Percentiles rank a stretch among this genome's conserved stretches.
These are phyloP conservation scores for Venturiaceae sp. DNA, from an alignment of 2,329 filamentous ascomycete species.

Conservation along the genomic window DNA sequence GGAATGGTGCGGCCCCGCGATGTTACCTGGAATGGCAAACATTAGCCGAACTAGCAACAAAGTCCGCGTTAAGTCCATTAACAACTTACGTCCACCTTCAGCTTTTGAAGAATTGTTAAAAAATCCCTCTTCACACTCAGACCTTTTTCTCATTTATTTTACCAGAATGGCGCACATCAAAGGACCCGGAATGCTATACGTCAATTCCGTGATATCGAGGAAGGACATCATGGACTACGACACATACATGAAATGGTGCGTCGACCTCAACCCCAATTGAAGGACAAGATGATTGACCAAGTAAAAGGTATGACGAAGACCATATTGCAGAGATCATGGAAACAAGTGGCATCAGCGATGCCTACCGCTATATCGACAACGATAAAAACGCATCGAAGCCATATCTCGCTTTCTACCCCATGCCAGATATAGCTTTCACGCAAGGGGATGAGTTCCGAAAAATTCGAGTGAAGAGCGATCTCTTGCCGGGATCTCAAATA, in stretches of 20 bases:
- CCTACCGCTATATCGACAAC: slow-evolving; percentile 21
- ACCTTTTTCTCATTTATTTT: no score
- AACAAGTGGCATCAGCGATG: slow-evolving; percentile 23
- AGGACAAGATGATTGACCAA: neutral
- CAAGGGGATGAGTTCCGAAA: slow-evolving; percentile 23
- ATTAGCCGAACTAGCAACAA: neutral
- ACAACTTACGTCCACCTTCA: no score
- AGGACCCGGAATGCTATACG: slow-evolving; percentile 23
- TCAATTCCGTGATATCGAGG: slow-evolving; percentile 18
- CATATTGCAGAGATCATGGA: slow-evolving; percentile 28
- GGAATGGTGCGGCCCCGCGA: neutral
- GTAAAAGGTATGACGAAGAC: slow-evolving; percentile 24
- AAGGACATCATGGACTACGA: slow-evolving; percentile 19
- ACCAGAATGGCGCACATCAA: slow-evolving; percentile 12
- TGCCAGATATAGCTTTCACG: slow-evolving; percentile 25
- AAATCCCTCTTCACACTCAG: no score
- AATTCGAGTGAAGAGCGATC: slow-evolving; percentile 23
- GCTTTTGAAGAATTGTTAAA: no score
- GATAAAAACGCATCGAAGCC: slow-evolving; percentile 19
- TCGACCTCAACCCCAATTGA: neutral
- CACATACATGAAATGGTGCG: slow-evolving; percentile 22
- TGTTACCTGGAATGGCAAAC: neutral
- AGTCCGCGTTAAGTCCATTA: neutral
- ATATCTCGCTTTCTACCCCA: slow-evolving; percentile 27
- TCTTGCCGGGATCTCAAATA: slow-evolving; percentile 17